Evolutionary conservation across 805 yeast species (phyloP), one percentile per base, ranked within the genome.

Genomic region (Maudiozyma serrabonitensis): DNA sequence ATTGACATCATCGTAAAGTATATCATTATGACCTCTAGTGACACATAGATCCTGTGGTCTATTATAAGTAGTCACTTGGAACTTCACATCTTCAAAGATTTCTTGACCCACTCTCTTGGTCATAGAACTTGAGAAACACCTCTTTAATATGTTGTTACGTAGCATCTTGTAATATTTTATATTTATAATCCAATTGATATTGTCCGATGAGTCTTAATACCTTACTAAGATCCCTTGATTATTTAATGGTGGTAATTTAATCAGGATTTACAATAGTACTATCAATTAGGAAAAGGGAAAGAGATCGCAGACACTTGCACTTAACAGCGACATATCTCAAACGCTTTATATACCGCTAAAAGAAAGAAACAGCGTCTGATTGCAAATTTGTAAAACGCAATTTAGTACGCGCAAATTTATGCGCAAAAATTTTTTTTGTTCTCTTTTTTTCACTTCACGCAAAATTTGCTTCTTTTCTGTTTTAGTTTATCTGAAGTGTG

Each of bases 21-120:
- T 73, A n/a, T 89, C 79, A 18, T 95, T 96, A 57, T 80, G 68
- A 35, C 96, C 99, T 52, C 82, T 83, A 45, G 84, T 80, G 50
- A 91, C 74, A 16, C 88, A 85, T 46, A 89, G 67, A 47, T 64
- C 63, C 43, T 80, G 73, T 12, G 95, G 95, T 59, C 90, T 79
- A 11, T 89, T 76, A 61, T 88, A 87, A 0, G 95, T 87, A 5
- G 93, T 81, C 8, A 83, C 90, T 9, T 82, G 74, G 62, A 46
- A 51, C 16, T 51, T 41, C 13, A 40, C 41, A 28, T 51, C 54
- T 34, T 46, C 39, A 16, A 51, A 32, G 19, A 48, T 41, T 16
- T 48, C 47, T 37, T 48, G 43, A n/a, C 42, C 47, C n/a, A 53
- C 26, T 35, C 54, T 54, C 43, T 45, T 53, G 13, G 53, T 19